Evolutionary conservation across 139 green algal genomes (phyloP).

Genomic region (Tetradesmus obliquus): DNA sequence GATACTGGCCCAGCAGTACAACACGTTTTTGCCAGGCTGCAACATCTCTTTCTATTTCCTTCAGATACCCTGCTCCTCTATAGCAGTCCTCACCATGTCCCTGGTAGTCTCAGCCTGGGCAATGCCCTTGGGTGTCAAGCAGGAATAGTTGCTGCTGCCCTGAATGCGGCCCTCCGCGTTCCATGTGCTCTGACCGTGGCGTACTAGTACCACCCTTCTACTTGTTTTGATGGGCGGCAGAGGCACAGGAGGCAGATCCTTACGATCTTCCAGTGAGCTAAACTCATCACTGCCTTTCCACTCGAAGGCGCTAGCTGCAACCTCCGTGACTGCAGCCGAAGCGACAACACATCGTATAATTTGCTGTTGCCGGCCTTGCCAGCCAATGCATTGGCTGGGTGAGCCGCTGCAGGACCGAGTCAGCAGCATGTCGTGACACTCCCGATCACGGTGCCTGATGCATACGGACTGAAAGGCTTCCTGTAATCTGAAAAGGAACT

Average conservation of each 20-base stretch:
- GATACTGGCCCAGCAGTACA: too few species aligned
- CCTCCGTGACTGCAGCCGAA: background rate
- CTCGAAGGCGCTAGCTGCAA: background rate
- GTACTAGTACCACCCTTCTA: slow-evolving; percentile 84
- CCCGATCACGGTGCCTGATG: background rate
- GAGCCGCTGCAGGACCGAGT: background rate
- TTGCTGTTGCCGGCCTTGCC: background rate
- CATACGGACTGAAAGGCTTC: too few species aligned
- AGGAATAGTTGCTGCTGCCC: slow-evolving; percentile 88
- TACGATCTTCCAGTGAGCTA: slow-evolving; percentile 67
- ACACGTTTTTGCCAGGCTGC: too few species aligned
- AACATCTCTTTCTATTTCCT: too few species aligned
- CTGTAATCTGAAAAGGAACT: too few species aligned
- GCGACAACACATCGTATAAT: background rate
- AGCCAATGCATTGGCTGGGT: background rate
- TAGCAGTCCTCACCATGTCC: slow-evolving; percentile 69
- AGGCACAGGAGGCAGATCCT: slow-evolving; percentile 70
- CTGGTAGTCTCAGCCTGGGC: slow-evolving; percentile 82
- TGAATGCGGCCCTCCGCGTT: slow-evolving; percentile 94
- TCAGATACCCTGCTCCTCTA: too few species aligned
- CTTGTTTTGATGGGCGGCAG: slow-evolving; percentile 60
- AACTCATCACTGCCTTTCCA: slow-evolving; percentile 71
- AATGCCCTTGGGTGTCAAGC: slow-evolving; percentile 88
- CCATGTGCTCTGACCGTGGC: slow-evolving; percentile 98
- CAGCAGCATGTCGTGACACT: background rate